These are phyloP conservation scores for Chrysoporthe cubensis DNA, from an alignment of 2,329 filamentous ascomycete genomes.

Conservation along the genomic window DNA sequence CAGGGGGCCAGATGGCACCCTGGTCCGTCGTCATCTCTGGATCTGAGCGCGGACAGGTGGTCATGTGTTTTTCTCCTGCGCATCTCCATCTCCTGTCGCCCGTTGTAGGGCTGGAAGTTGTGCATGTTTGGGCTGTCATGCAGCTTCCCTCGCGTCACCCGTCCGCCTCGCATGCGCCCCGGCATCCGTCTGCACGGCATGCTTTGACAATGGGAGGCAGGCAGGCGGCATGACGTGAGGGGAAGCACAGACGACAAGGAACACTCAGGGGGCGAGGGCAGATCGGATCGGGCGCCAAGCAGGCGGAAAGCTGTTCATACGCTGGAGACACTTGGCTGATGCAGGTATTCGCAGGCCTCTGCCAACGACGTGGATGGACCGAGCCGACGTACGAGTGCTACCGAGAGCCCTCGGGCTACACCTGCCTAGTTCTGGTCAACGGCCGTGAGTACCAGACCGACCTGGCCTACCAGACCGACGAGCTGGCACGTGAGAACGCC, in stretches of 20 bases:
- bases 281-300: slow-evolving; percentile 16
- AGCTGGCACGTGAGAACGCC: slow-evolving; percentile 86
- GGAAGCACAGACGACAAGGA: slow-evolving; percentile 9
- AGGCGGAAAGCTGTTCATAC: slow-evolving; percentile 25
- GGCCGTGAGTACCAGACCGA: slow-evolving; percentile 96
- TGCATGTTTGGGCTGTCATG: slow-evolving; percentile 41
- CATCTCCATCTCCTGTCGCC: slow-evolving; percentile 15
- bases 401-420: slow-evolving; percentile 74
- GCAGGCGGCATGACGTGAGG: slow-evolving; percentile 21
- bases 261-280: neutral
- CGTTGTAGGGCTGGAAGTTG: slow-evolving; percentile 37
- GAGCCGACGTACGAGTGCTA: slow-evolving; percentile 88
- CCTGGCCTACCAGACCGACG: slow-evolving; percentile 78
- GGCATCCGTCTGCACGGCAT: slow-evolving; percentile 20
- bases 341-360: slow-evolving; percentile 70
- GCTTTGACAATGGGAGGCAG: slow-evolving; percentile 10
- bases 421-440: slow-evolving; percentile 91
- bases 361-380: slow-evolving; percentile 90
- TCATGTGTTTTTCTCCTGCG: slow-evolving; percentile 6
- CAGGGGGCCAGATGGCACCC: slow-evolving; percentile 13
- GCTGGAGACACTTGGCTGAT: slow-evolving; percentile 24
- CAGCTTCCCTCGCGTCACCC: slow-evolving; percentile 38
- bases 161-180: slow-evolving; percentile 23
- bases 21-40: slow-evolving; percentile 12
- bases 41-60: slow-evolving; percentile 10